Evolutionary conservation across 2,329 filamentous ascomycete species (phyloP), one percentile per base, ranked within the genome.

Genomic region (Colletotrichum sp.): DNA sequence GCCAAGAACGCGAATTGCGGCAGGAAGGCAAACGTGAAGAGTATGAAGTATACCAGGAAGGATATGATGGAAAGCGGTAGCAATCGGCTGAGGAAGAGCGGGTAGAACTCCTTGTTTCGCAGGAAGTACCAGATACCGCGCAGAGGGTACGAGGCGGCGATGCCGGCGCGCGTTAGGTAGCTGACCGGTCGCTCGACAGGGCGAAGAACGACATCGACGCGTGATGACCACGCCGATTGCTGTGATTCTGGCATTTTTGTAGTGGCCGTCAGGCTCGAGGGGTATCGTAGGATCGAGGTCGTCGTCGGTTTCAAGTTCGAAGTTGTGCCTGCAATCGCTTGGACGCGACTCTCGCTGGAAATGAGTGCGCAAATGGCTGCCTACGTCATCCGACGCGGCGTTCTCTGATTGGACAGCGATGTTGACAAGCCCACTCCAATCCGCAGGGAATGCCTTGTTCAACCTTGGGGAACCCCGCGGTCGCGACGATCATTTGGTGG

Each of bases 1-100:
- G 94, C 93, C 26, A 99, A 90, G 81, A 99, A 95, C 2, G 95
- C 95, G 72, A 95, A 95, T 83, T 99, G 95, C 0, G 96, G 96
- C 4, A 98, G 86, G 80, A 98, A 99, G 1, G 95, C 89, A 84
- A 97, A 98, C 15, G 95, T 89, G 84, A 99, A 99, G 24, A 99
- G 91, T 24, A 98, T 88, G n/a, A 93, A 87, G 77, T 98, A 95
- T 16, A 98, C 94, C 71, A 97, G 92, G 16, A 93, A 87, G 0
- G 96, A 98, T 15, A 98, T 93, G 16, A 98, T 87, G 4, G 95
- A 91, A 32, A 98, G 90, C 0, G 96, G 96, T 1, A 99, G 85
- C 4, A 99, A 88, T 18, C 96, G 93, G 28, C 94, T 89, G 73
- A 91, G 88, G 78, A 98, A 94, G 2, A 98, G 90, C 28, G 96